These are phyloP conservation scores for Alloteropsis angusta DNA, from an alignment of 202 grass and related monocot species.

Conservation along the genomic window DNA sequence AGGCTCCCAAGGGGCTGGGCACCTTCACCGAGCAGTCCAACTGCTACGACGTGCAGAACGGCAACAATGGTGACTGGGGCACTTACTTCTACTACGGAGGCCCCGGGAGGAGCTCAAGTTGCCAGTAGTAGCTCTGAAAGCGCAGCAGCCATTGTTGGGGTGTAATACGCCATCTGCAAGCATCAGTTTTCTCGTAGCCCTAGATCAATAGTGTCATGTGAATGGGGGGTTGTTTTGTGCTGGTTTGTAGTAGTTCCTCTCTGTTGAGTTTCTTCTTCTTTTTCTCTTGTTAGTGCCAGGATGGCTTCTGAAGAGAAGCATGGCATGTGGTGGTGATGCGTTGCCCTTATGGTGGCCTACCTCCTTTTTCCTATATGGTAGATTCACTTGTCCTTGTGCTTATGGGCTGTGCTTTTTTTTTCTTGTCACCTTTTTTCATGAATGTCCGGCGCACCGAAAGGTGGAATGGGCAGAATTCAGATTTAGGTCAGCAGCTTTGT, in stretches of 20 bases:
- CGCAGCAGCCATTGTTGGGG: constrained; percentile 4
- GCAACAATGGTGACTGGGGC: constrained; percentile 79
- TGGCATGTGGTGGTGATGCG: constrained; percentile 62
- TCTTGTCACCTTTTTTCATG: not conserved
- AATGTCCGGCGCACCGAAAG: not conserved
- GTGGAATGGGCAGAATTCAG: not conserved
- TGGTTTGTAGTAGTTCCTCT: constrained; percentile 16
- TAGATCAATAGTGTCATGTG: constrained; percentile 46
- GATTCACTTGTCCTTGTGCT: constrained; percentile 40
- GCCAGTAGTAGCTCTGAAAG: constrained; percentile 38
- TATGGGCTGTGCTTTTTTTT: constrained; percentile 8
- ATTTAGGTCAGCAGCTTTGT: not conserved
- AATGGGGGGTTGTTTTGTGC: constrained; percentile 24
- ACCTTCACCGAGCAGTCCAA: constrained; percentile 85
- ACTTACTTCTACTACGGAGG: constrained; percentile 98
- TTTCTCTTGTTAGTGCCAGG: constrained; percentile 14
- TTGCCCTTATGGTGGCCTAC: constrained; percentile 35
- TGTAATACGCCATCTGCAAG: constrained; percentile 17
- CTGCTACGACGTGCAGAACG: constrained; percentile 77
- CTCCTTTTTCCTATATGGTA: constrained; percentile 45
- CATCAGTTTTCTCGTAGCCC: constrained; percentile 33
- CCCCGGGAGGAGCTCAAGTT: constrained; percentile 78
- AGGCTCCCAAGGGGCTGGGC: constrained; percentile 39
- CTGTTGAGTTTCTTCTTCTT: not conserved
- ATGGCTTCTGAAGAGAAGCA: constrained; percentile 89